Base-by-base conservation (phyloP, 805 yeast species). In the Candida koratica region DNA sequence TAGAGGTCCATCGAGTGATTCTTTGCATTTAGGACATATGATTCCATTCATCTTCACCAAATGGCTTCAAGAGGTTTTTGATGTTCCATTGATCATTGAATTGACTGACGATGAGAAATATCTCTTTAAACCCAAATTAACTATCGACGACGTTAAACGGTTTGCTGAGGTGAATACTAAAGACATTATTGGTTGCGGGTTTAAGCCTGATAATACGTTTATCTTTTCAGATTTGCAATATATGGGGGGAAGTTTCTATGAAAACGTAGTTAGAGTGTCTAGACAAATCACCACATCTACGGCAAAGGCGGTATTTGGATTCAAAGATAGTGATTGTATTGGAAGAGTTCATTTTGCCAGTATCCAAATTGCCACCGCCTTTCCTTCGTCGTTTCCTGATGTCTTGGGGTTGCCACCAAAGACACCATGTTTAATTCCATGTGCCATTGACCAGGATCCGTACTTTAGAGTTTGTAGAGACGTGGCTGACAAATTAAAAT, bases 391-490 rank as follows among this genome's bases (percentile, higher is more conserved):
- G 10, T 93, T 86, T 75, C 98, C 97, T 2, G 95, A 82, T 45
- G 84, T 93, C 16, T 75, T 93, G 49, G 96, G 86, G 5, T 64
- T 81, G 52, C 86, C 94, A 30, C 69, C 80, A 32, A 93, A 89
- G 67, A 87, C 97, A 0, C 97, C 96, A 44, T 87, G 96, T 63
- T 71, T 93, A 60, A 93, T 93, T 60, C 98, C 98, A 25, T 93
- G 98, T 73, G 98, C 98, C 32, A 93, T 93, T 58, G 98, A 93
- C 60, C 98, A 90, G 70, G 98, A 93, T 61, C 97, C 98, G 19
- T 93, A 93, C 63, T 93, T 93, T 71, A 77, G 98, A 64, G 94
- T 93, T 15, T 86, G 96, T 63, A 77, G 98, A 65, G 98, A 93
- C 59, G 98, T 93, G 47, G 97, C 98, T 8, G 88, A 81, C 53